Conservation (phyloP, 805 yeast genomes). For the Komagataella pseudopastoris region DNA sequence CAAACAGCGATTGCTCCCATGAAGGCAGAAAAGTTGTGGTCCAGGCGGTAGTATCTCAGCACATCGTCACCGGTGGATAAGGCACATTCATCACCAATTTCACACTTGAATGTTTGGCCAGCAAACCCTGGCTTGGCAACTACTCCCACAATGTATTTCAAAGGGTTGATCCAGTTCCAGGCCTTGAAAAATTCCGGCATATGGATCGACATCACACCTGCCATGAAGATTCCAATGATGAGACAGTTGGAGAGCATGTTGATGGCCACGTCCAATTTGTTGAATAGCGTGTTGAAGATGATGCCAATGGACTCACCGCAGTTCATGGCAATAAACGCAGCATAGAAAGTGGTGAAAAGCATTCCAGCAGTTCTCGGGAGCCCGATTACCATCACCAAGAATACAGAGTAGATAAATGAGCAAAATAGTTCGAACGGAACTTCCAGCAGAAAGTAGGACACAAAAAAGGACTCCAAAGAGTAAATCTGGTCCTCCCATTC, state of each 20-base stretch:
- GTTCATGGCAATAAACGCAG: slow-evolving; percentile 33
- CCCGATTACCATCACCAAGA: slow-evolving; percentile 51
- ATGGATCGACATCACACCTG: slow-evolving; percentile 59
- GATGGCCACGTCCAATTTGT: slow-evolving; percentile 58
- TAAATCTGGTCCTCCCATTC: slow-evolving; percentile 60
- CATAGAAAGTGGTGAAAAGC: slow-evolving; percentile 44
- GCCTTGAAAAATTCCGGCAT: slow-evolving; percentile 54
- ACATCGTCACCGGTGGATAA: slow-evolving; percentile 38
- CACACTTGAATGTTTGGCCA: slow-evolving; percentile 33
- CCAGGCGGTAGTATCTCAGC: slow-evolving; percentile 29
- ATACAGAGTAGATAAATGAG: slow-evolving; percentile 36
- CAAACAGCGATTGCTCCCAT: slow-evolving; percentile 21
- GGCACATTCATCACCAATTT: slow-evolving; percentile 22
- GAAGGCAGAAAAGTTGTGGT: slow-evolving; percentile 15
- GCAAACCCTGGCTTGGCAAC: slow-evolving; percentile 40
- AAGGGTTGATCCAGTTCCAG: slow-evolving; percentile 54
- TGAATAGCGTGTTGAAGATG: slow-evolving; percentile 48
- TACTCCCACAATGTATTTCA: slow-evolving; percentile 47
- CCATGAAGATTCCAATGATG: slow-evolving; percentile 59
- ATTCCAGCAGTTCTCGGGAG: slow-evolving; percentile 49
- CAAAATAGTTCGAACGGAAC: slow-evolving; percentile 45
- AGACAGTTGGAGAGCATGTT: slow-evolving; percentile 45
- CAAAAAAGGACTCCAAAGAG: slow-evolving; percentile 43
- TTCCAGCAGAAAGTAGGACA: slow-evolving; percentile 39
- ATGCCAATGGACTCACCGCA: slow-evolving; percentile 72